A percentile compares a stretch with the other conserved stretches of the same genome.
These are phyloP conservation scores for Erodium trifolium DNA, from an alignment of 441 rosid species.

Conservation along the genomic window DNA sequence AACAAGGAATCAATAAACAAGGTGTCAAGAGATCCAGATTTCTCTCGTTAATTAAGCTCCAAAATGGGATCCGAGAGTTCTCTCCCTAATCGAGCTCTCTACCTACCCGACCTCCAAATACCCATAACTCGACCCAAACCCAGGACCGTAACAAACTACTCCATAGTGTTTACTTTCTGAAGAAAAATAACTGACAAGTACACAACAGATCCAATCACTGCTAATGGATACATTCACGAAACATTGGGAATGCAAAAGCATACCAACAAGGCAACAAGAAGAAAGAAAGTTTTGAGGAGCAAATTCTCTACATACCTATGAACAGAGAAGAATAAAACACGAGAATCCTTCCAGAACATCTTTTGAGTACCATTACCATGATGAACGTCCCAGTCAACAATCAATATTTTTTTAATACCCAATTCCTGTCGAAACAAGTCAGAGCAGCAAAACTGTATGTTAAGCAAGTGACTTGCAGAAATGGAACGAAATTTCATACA, in stretches of 20 bases:
- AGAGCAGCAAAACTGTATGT: slow-evolving; percentile 7
- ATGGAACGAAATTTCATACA: background rate
- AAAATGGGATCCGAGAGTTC: too few species aligned
- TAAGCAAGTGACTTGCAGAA: slow-evolving; percentile 8
- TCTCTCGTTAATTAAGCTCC: too few species aligned
- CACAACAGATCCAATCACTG: slow-evolving; percentile 2
- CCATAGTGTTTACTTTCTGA: background rate
- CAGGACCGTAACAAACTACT: background rate
- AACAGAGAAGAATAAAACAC: slow-evolving; percentile 86
- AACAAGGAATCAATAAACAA: too few species aligned
- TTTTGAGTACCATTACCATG: slow-evolving; percentile 96
- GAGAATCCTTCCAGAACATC: slow-evolving; percentile 86
- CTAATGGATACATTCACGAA: background rate
- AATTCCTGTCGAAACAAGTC: slow-evolving; percentile 45
- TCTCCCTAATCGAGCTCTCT: too few species aligned
- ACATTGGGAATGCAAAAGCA: background rate
- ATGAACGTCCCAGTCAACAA: slow-evolving; percentile 99
- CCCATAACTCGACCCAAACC: too few species aligned
- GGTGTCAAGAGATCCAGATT: too few species aligned
- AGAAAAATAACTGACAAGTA: background rate
- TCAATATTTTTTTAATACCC: slow-evolving; percentile 66
- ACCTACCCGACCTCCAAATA: too few species aligned
- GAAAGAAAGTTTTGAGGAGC: background rate
- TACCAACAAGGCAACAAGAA: background rate
- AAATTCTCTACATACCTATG: slow-evolving; percentile 53